Base-by-base conservation (phyloP, 441 rosid genomes). In the Cnidoscolus chayamansa region DNA sequence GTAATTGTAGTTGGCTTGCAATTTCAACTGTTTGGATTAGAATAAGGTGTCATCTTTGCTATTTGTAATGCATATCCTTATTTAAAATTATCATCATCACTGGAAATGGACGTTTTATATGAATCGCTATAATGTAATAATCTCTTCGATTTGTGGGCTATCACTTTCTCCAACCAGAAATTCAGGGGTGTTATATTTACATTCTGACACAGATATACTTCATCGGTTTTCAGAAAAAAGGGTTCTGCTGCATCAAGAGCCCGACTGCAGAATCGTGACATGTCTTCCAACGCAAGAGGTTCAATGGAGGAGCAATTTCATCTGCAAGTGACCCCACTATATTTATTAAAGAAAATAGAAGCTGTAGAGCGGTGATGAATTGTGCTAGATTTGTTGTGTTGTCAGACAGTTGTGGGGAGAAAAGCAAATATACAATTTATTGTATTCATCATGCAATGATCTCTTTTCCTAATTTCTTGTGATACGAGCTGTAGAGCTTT, bases 171-270 rank as follows among this genome's bases (percentile, higher is more conserved):
- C 3, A 6, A 3, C 25, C 32, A 17, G 31, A 59, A 40, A 3
- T 15, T 63, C 9, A 43, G 32, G 50, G 43, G 25, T 45, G 15
- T n/a, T 30, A 54, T 53, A 25, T 31, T 30, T 35, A 25, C 37
- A 4, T 61, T 55, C 37, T 54, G 40, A 64, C 65, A 43, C 16
- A 70, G 64, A 25, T 25, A 61, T 68, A 20, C 19, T 62, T 49
- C 54, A 30, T 67, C 79, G 48, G 32, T 80, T 77, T 80, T 54
- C 94, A 93, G 98, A 77, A 63, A 80, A 94, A 89, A 73, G 90
- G 97, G 98, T 85, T 94, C 74, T 92, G 97, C 90, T 94, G 98
- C 82, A 65, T 92, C 56, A 87, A 84, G 72, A 81, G 84, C 72
- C 93, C 97, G 8, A 45, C 89, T 40, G 85, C 86, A 49, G 89